These are phyloP conservation scores for Huiozyma naganishii DNA, from an alignment of 805 yeast genomes.

Conservation along the genomic window DNA sequence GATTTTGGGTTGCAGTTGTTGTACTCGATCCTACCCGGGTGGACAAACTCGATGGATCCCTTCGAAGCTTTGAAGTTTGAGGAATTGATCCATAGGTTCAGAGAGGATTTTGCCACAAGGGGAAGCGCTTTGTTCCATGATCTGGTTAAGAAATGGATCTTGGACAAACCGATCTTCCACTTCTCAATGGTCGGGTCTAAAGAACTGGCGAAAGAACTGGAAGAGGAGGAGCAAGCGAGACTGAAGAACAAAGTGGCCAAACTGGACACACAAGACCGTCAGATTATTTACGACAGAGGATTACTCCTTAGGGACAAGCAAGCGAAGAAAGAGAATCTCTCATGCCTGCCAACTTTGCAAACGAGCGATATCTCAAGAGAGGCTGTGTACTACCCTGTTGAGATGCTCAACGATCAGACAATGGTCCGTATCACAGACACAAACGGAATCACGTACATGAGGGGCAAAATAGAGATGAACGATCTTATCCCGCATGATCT, in stretches of 20 bases:
- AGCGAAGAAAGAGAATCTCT: slow-evolving; percentile 56
- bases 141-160: slow-evolving; percentile 42
- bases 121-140: slow-evolving; percentile 52
- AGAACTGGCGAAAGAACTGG: slow-evolving; percentile 39
- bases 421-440: slow-evolving; percentile 52
- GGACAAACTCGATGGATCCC: slow-evolving; percentile 79
- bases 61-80: slow-evolving; percentile 58
- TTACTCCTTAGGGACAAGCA: slow-evolving; percentile 50
- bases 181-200: slow-evolving; percentile 69
- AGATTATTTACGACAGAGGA: slow-evolving; percentile 51
- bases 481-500: slow-evolving; percentile 46
- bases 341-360: slow-evolving; percentile 69
- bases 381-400: slow-evolving; percentile 33
- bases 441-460: slow-evolving; percentile 71
- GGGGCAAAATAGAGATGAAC: slow-evolving; percentile 52
- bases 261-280: slow-evolving; percentile 46
- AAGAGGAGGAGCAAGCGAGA: slow-evolving; percentile 46
- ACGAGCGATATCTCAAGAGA: slow-evolving; percentile 59
- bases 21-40: slow-evolving; percentile 66
- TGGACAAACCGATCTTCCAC: slow-evolving; percentile 48
- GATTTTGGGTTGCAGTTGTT: slow-evolving; percentile 78
- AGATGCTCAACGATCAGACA: slow-evolving; percentile 23
- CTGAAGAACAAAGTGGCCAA: slow-evolving; percentile 33
- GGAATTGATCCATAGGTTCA: slow-evolving; percentile 46
- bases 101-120: slow-evolving; percentile 40